Evolutionary conservation across 306 rosid species (phyloP).

Genomic region (Castanea crenata): DNA sequence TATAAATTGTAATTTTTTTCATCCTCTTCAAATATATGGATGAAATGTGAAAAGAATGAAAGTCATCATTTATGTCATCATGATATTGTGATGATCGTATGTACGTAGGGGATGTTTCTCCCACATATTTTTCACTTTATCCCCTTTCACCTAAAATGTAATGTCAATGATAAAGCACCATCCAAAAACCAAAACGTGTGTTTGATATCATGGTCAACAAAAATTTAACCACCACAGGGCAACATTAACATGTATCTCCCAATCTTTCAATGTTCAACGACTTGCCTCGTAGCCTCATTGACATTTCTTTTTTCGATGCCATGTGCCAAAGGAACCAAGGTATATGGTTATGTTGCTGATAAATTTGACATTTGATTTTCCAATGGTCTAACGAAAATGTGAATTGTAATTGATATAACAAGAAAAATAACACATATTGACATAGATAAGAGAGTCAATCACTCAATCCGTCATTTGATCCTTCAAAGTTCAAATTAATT

Average conservation of each 20-base stretch:
- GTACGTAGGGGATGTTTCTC: neutral
- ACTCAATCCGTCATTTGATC: no score
- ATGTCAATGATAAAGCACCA: neutral
- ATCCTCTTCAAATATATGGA: no score
- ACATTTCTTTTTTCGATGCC: neutral
- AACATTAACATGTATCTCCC: neutral
- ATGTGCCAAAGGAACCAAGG: no score
- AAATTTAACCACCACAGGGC: neutral
- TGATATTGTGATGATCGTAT: no score
- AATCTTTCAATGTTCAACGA: neutral
- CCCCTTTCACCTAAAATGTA: neutral
- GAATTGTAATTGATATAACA: neutral
- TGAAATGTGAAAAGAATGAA: no score
- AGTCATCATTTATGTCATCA: no score
- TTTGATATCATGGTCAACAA: neutral
- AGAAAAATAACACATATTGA: neutral
- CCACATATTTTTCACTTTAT: neutral
- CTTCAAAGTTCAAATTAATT: no score
- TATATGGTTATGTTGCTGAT: no score
- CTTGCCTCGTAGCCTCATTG: neutral
- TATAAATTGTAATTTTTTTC: no score
- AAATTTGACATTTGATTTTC: no score
- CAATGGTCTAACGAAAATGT: neutral
- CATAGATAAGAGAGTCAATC: no score
- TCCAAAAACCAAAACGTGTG: neutral